Conservation (phyloP, 2,329 filamentous ascomycete genomes). For the Alternaria incomplexa region DNA sequence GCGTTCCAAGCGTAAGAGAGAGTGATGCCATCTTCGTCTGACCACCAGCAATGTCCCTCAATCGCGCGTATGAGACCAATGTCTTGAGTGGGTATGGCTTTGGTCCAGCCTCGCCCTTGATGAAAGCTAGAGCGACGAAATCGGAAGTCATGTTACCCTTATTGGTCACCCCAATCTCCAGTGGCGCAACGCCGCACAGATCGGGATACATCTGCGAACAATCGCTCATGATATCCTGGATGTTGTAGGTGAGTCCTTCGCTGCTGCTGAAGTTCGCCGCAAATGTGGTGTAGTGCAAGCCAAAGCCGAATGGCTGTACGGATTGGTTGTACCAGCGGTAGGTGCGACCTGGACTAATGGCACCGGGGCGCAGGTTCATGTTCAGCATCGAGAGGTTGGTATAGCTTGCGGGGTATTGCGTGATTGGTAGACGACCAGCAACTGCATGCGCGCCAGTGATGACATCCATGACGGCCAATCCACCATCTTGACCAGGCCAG, state of each 20-base stretch:
- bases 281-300: constrained; percentile 66
- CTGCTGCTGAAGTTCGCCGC: constrained; percentile 13
- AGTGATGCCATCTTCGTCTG: constrained; percentile 44
- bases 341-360: constrained; percentile 59
- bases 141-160: constrained; percentile 56
- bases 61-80: constrained; percentile 59
- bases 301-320: constrained; percentile 61
- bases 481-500: constrained; percentile 67
- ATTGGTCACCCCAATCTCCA: constrained; percentile 56
- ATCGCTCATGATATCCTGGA: constrained; percentile 46
- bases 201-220: constrained; percentile 37
- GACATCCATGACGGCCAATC: constrained; percentile 61
- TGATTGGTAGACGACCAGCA: constrained; percentile 62
- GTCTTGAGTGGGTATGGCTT: constrained; percentile 60
- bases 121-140: constrained; percentile 60
- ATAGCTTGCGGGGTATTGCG: constrained; percentile 63
- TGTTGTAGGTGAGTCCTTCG: constrained; percentile 26
- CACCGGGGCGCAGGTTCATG: constrained; percentile 60
- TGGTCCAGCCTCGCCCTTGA: constrained; percentile 57
- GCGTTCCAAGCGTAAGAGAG: constrained; percentile 55
- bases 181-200: constrained; percentile 49
- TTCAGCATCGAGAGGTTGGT: constrained; percentile 60
- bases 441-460: constrained; percentile 59
- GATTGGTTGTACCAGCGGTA: constrained; percentile 65
- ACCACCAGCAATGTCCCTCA: constrained; percentile 48